phyloP scores from a whole-genome alignment of 306 rosid species.

The Cucumis sativus region DNA sequence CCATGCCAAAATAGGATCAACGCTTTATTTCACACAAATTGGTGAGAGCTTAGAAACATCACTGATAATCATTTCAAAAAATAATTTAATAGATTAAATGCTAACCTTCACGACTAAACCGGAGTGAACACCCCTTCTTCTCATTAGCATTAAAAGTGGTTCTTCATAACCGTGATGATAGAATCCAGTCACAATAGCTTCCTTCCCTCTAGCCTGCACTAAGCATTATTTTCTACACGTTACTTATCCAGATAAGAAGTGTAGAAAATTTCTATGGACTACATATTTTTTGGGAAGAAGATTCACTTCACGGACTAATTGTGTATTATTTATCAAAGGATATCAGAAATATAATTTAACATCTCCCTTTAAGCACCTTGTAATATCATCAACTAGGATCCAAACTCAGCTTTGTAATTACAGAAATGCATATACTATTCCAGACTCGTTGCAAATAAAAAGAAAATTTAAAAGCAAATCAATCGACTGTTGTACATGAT shows the following conservation, averaged over 20 bases:
- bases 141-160: conserved; percentile 89
- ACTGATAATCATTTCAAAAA: neutral
- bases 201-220: conserved; percentile 82
- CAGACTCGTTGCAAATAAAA: neutral
- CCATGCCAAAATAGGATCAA: neutral
- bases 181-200: conserved; percentile 86
- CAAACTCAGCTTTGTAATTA: neutral
- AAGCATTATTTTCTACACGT: neutral
- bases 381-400: neutral
- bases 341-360: neutral
- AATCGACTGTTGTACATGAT: neutral
- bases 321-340: neutral
- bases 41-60: neutral
- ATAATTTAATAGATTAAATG: conserved; percentile 12
- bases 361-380: neutral
- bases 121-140: conserved; percentile 88
- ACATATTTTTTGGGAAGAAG: neutral
- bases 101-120: conserved; percentile 94
- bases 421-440: neutral
- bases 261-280: neutral
- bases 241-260: neutral
- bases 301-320: neutral
- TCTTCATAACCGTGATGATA: conserved; percentile 92
- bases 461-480: neutral
- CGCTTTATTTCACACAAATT: neutral